A percentile compares a stretch with the other conserved stretches of the same genome.
Evolutionary conservation across 2,329 filamentous ascomycete species (phyloP).

Genomic region (Claviceps quebecensis): DNA sequence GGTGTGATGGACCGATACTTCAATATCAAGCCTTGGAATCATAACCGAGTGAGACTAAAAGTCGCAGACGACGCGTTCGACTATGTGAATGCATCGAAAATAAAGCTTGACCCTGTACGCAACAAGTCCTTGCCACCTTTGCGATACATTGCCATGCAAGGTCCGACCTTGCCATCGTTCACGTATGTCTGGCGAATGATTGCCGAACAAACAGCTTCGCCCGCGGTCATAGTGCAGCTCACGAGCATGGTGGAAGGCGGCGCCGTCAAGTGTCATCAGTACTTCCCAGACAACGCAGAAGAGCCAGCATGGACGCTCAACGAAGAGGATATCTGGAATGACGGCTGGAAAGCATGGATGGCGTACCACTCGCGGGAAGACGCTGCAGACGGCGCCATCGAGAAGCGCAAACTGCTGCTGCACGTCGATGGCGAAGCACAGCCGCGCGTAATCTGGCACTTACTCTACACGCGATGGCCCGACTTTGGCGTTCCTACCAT

Average conservation of each 20-base stretch:
- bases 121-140: slow-evolving; percentile 25
- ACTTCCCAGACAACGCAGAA: slow-evolving; percentile 55
- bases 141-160: slow-evolving; percentile 84
- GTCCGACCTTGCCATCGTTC: slow-evolving; percentile 62
- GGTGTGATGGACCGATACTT: slow-evolving; percentile 60
- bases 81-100: slow-evolving; percentile 73
- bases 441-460: slow-evolving; percentile 60
- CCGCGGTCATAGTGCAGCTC: slow-evolving; percentile 84
- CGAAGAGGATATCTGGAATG: slow-evolving; percentile 47
- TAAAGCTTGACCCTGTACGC: slow-evolving; percentile 36
- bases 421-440: slow-evolving; percentile 31
- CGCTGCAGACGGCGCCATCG: slow-evolving; percentile 42
- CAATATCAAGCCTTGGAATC: slow-evolving; percentile 82
- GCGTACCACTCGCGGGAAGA: slow-evolving; percentile 49
- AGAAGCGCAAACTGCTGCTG: slow-evolving; percentile 60
- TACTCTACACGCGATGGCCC: slow-evolving; percentile 78
- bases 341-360: slow-evolving; percentile 55
- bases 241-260: slow-evolving; percentile 73
- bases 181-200: slow-evolving; percentile 95
- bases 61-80: slow-evolving; percentile 62
- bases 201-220: slow-evolving; percentile 56
- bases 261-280: slow-evolving; percentile 75
- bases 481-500: slow-evolving; percentile 73
- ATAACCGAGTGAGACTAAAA: slow-evolving; percentile 67
- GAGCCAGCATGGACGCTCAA: slow-evolving; percentile 44